Evolutionary conservation across 2,329 filamentous ascomycete species (phyloP).

Genomic region (Penicillium sp.): DNA sequence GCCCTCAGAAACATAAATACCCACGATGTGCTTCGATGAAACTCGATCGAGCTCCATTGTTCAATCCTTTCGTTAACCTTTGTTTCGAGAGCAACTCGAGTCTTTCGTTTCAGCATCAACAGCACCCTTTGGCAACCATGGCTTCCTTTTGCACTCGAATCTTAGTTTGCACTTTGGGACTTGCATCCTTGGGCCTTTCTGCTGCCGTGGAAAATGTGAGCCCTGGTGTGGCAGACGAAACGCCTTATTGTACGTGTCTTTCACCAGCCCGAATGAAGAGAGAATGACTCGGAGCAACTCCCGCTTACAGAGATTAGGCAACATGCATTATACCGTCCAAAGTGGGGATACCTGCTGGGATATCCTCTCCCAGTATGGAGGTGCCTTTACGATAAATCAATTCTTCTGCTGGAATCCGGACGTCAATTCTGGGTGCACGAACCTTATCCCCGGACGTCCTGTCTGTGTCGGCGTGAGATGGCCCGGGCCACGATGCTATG

Average conservation of each 20-base stretch:
- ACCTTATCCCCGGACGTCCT: slow-evolving; percentile 31
- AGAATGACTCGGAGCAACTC: not conserved
- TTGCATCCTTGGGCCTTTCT: slow-evolving; percentile 18
- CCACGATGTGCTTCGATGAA: too few relatives aligned
- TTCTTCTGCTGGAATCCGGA: slow-evolving; percentile 35
- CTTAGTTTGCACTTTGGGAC: slow-evolving; percentile 15
- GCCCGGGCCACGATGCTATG: slow-evolving; percentile 17
- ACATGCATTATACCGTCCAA: slow-evolving; percentile 24
- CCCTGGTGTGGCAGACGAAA: slow-evolving; percentile 4
- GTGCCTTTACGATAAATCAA: slow-evolving; percentile 30
- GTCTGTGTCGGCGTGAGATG: slow-evolving; percentile 27
- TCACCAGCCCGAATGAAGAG: not conserved
- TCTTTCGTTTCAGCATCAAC: not conserved
- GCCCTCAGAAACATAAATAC: slow-evolving; percentile 7
- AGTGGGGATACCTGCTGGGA: slow-evolving; percentile 35
- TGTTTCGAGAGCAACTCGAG: not conserved
- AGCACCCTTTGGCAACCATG: slow-evolving; percentile 8
- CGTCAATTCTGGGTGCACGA: slow-evolving; percentile 32
- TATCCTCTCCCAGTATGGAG: slow-evolving; percentile 25
- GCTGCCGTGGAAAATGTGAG: slow-evolving; percentile 6
- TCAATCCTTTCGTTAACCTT: not conserved
- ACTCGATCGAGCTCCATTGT: not conserved
- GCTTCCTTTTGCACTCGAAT: slow-evolving; percentile 7
- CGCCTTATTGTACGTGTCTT: slow-evolving; percentile 14
- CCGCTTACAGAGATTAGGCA: slow-evolving; percentile 16